Evolutionary conservation across 2,329 filamentous ascomycete species (phyloP).

Genomic region (Colletotrichum melonis): DNA sequence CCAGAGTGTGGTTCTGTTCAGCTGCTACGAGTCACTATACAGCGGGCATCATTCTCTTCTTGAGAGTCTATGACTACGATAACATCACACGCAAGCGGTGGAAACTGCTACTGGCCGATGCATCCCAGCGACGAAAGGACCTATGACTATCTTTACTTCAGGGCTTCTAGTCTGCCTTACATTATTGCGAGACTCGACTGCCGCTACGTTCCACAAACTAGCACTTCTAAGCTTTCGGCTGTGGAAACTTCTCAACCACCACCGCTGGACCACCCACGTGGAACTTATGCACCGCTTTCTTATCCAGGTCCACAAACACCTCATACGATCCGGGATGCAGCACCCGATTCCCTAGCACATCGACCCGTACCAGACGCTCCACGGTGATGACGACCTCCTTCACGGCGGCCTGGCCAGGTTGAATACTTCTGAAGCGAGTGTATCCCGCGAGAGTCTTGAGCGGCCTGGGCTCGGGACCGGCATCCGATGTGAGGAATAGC

Average conservation of each 20-base stretch:
- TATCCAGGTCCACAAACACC: slow-evolving; percentile 54
- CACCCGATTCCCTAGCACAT: slow-evolving; percentile 60
- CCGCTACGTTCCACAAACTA: neutral
- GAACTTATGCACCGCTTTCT: neutral
- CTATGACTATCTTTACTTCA: accelerated
- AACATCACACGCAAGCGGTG: neutral
- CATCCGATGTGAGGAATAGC: slow-evolving; percentile 58
- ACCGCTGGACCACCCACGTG: neutral
- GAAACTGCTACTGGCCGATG: neutral
- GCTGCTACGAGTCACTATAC: neutral
- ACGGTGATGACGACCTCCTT: slow-evolving; percentile 56
- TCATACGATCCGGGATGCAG: slow-evolving; percentile 65
- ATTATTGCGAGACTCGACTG: too few species aligned
- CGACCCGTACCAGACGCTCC: slow-evolving; percentile 60
- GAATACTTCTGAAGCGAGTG: slow-evolving; percentile 53
- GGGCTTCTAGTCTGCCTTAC: neutral
- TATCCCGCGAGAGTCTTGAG: slow-evolving; percentile 65
- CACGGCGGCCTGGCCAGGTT: slow-evolving; percentile 43
- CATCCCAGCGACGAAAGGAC: neutral
- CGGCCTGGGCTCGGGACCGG: slow-evolving; percentile 61
- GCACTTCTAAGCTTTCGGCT: neutral
- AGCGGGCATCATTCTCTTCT: neutral
- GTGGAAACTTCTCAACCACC: slow-evolving; percentile 24
- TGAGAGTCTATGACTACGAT: neutral
- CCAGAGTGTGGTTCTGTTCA: neutral